Evolutionary conservation across 768 basidiomycete genomes (phyloP).

Genomic region (Lepiota subincarnata): DNA sequence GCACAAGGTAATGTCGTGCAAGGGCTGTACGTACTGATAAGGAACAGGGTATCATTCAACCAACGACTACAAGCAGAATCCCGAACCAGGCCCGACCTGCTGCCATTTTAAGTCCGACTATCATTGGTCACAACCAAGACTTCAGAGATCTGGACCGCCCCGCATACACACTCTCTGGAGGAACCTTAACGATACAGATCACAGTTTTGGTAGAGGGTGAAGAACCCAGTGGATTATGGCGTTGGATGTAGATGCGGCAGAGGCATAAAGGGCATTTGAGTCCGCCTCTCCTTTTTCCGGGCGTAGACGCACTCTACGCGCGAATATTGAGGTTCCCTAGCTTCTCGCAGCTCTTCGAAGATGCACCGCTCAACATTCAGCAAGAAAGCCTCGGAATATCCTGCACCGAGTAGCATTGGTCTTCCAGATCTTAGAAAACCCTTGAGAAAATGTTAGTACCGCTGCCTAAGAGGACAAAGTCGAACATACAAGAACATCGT

Average conservation of each 20-base stretch:
- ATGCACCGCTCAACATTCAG: constrained; percentile 51
- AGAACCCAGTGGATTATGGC: neutral
- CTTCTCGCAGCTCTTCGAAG: constrained; percentile 46
- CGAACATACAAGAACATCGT: constrained; percentile 51
- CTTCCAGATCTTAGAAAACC: constrained; percentile 62
- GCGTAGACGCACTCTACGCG: constrained; percentile 61
- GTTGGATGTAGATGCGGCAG: neutral
- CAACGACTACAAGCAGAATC: too few species aligned
- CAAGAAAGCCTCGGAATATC: constrained; percentile 50
- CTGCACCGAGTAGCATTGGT: constrained; percentile 64
- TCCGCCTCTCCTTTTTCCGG: constrained; percentile 31
- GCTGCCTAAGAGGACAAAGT: neutral
- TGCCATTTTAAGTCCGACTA: too few species aligned
- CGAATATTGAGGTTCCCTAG: constrained; percentile 44
- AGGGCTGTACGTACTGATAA: too few species aligned
- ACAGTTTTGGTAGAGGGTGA: too few species aligned
- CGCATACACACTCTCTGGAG: too few species aligned
- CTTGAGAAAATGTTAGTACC: constrained; percentile 27
- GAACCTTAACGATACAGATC: too few species aligned
- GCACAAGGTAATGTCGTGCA: too few species aligned
- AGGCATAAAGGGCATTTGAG: neutral
- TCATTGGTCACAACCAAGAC: too few species aligned
- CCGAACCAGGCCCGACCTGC: too few species aligned
- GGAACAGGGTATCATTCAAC: too few species aligned
- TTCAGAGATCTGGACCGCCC: too few species aligned